Percentiles rank a stretch among this genome's conserved stretches.
phyloP scores from a whole-genome alignment of 2,329 filamentous ascomycete genomes.

The Blumeria hordei region DNA sequence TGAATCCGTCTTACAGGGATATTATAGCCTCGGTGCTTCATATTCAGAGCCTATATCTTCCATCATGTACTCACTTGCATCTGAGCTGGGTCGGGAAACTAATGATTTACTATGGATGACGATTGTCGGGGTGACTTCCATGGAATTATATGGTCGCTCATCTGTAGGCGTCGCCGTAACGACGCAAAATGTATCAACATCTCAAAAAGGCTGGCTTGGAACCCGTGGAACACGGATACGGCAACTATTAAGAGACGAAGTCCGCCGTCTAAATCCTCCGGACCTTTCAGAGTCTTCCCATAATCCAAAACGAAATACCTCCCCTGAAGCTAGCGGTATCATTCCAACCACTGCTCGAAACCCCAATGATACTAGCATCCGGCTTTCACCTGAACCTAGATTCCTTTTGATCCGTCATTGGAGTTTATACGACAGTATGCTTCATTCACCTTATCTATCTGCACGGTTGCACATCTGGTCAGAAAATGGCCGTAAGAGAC shows the following conservation, averaged over 20 bases:
- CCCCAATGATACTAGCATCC: slow-evolving; percentile 77
- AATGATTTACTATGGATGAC: slow-evolving; percentile 90
- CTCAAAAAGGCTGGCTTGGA: slow-evolving; percentile 51
- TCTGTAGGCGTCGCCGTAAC: slow-evolving; percentile 51
- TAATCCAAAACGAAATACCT: slow-evolving; percentile 31
- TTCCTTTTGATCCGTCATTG: slow-evolving; percentile 87
- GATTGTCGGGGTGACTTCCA: slow-evolving; percentile 83
- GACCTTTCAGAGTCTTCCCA: slow-evolving; percentile 30
- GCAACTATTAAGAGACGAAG: slow-evolving; percentile 74
- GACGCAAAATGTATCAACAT: slow-evolving; percentile 27
- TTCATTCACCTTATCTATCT: slow-evolving; percentile 87
- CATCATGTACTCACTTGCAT: slow-evolving; percentile 81
- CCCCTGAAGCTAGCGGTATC: slow-evolving; percentile 47
- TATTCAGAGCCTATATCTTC: slow-evolving; percentile 91
- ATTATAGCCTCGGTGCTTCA: slow-evolving; percentile 70
- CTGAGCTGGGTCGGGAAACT: slow-evolving; percentile 84
- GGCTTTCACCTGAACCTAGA: slow-evolving; percentile 76
- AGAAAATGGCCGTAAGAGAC: slow-evolving; percentile 61
- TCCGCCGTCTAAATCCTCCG: slow-evolving; percentile 73
- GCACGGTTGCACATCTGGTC: slow-evolving; percentile 86
- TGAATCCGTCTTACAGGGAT: slow-evolving; percentile 49
- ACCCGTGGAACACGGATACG: slow-evolving; percentile 63
- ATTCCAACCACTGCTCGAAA: slow-evolving; percentile 75
- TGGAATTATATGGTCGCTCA: slow-evolving; percentile 74
- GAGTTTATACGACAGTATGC: slow-evolving; percentile 96